phyloP scores from a whole-genome alignment of 2,329 filamentous ascomycete genomes.

The Ambrosiella cleistominuta region DNA sequence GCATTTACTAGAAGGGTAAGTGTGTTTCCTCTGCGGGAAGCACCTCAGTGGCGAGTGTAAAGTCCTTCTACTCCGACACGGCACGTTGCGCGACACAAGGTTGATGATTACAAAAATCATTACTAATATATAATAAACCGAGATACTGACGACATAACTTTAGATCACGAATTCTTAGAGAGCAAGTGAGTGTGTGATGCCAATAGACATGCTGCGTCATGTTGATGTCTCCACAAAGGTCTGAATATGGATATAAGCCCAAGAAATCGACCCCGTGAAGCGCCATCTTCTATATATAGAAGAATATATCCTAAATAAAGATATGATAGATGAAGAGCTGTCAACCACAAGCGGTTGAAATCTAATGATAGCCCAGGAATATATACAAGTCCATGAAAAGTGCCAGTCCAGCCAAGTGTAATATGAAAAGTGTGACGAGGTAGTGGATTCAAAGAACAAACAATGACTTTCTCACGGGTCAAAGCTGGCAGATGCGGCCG shows the following conservation, averaged over 20 bases:
- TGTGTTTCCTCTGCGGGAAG: too few species aligned
- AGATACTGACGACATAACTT: too few species aligned
- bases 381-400: neutral
- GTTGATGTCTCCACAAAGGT: too few species aligned
- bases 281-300: neutral
- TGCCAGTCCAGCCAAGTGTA: neutral
- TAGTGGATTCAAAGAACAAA: neutral
- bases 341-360: constrained; percentile 7
- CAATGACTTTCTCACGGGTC: neutral
- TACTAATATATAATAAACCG: neutral
- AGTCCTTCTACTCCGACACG: neutral
- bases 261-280: neutral
- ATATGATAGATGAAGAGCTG: neutral
- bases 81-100: neutral
- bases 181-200: neutral
- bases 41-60: too few species aligned
- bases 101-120: neutral
- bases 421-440: neutral
- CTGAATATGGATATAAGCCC: too few species aligned
- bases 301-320: neutral
- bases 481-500: neutral
- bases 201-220: neutral
- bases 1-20: too few species aligned
- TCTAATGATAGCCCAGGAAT: neutral
- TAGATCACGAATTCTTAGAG: neutral